Evolutionary conservation across 2,329 filamentous ascomycete species (phyloP).

Genomic region (Clonostachys rhizophaga): DNA sequence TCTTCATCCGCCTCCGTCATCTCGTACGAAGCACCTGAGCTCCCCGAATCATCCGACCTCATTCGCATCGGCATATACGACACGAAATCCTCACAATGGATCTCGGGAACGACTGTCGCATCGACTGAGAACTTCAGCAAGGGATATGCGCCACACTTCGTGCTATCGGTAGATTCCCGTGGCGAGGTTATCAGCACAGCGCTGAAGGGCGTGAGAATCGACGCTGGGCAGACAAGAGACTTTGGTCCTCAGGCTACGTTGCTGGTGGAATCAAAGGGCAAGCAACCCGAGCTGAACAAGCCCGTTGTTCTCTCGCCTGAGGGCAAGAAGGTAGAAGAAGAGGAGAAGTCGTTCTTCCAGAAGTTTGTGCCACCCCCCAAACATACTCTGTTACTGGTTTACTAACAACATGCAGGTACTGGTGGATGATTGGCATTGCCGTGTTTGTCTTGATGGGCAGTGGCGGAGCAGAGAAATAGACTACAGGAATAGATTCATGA

Average conservation of each 20-base stretch:
- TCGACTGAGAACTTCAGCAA: slow-evolving; percentile 54
- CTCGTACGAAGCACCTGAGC: slow-evolving; percentile 52
- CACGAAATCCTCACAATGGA: slow-evolving; percentile 37
- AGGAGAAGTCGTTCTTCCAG: slow-evolving; percentile 63
- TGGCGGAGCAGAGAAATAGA: slow-evolving; percentile 49
- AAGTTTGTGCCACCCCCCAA: slow-evolving; percentile 42
- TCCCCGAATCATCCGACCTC: slow-evolving; percentile 37
- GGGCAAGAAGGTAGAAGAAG: slow-evolving; percentile 50
- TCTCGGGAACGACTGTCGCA: slow-evolving; percentile 49
- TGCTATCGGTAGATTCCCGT: slow-evolving; percentile 42
- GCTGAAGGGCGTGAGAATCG: slow-evolving; percentile 52
- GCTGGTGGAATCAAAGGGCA: slow-evolving; percentile 39
- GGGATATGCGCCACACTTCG: slow-evolving; percentile 53
- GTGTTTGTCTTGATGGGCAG: slow-evolving; percentile 48
- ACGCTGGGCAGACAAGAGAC: slow-evolving; percentile 60
- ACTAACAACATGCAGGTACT: slow-evolving; percentile 49
- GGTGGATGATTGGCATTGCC: slow-evolving; percentile 57
- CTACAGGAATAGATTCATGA: neutral
- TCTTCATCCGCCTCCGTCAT: slow-evolving; percentile 36
- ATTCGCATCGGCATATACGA: slow-evolving; percentile 57
- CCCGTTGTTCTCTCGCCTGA: slow-evolving; percentile 57
- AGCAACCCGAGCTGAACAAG: slow-evolving; percentile 56
- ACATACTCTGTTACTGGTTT: neutral
- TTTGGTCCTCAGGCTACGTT: slow-evolving; percentile 58
- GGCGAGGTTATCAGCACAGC: slow-evolving; percentile 44